Evolutionary conservation across 495 filamentous ascomycete species (phyloP).

Genomic region (Aspergillus ellipticus): DNA sequence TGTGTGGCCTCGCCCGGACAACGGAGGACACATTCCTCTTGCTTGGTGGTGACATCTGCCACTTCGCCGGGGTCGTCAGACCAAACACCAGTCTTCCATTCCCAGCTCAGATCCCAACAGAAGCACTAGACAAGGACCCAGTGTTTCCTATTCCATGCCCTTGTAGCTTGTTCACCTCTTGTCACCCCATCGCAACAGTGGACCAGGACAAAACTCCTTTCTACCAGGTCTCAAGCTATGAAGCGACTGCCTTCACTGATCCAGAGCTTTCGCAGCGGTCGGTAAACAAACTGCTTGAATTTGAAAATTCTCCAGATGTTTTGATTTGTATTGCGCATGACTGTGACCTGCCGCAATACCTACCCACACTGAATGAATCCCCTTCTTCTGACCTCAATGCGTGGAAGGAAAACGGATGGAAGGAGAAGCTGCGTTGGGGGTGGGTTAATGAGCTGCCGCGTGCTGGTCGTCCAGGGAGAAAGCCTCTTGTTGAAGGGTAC

Average conservation of each 20-base stretch:
- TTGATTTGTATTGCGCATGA: slow-evolving; percentile 53
- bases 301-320: slow-evolving; percentile 47
- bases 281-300: slow-evolving; percentile 15
- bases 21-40: slow-evolving; percentile 34
- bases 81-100: slow-evolving; percentile 27
- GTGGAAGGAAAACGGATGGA: slow-evolving; percentile 48
- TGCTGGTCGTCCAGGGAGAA: slow-evolving; percentile 21
- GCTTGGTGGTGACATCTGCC: slow-evolving; percentile 53
- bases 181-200: slow-evolving; percentile 11
- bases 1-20: slow-evolving; percentile 36
- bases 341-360: slow-evolving; percentile 9
- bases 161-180: slow-evolving; percentile 23
- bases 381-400: slow-evolving; percentile 42
- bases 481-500: slow-evolving; percentile 18
- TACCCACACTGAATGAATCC: slow-evolving; percentile 33
- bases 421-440: slow-evolving; percentile 19
- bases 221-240: slow-evolving; percentile 17
- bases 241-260: slow-evolving; percentile 20
- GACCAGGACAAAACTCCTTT: slow-evolving; percentile 16
- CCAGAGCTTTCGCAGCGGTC: slow-evolving; percentile 16
- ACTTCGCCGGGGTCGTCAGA: slow-evolving; percentile 51
- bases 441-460: slow-evolving; percentile 25
- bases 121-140: background rate
- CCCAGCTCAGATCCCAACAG: slow-evolving; percentile 14
- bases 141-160: slow-evolving; percentile 20